Evolutionary conservation across 129 eudicot species (phyloP).

Genomic region (Artemisia tridentata): DNA sequence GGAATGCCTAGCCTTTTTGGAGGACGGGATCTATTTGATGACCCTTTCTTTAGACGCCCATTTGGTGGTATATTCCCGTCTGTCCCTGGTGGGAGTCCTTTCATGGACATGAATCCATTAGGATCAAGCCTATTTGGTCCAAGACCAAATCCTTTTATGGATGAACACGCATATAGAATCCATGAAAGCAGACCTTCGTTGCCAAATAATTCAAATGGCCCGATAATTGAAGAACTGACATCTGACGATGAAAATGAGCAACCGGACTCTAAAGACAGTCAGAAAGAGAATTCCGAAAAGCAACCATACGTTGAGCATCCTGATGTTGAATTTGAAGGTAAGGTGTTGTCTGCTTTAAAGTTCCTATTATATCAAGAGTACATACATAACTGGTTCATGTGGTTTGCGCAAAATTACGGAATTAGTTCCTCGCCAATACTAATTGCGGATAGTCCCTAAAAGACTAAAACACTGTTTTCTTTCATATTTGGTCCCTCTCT

Average conservation of each 20-base stretch:
- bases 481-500: too few species aligned
- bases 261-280: conserved; percentile 30
- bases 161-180: conserved; percentile 36
- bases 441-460: too few species aligned
- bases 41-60: conserved; percentile 70
- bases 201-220: conserved; percentile 58
- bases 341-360: not conserved
- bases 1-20: conserved; percentile 63
- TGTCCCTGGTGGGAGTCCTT: conserved; percentile 50
- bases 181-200: conserved; percentile 41
- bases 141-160: conserved; percentile 26
- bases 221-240: conserved; percentile 74
- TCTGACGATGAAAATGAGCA: conserved; percentile 77
- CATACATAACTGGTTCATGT: too few species aligned
- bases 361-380: too few species aligned
- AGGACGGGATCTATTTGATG: conserved; percentile 69
- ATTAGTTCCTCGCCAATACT: too few species aligned
- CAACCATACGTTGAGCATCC: conserved; percentile 64
- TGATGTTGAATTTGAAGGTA: conserved; percentile 67
- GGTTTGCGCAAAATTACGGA: too few species aligned
- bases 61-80: conserved; percentile 62
- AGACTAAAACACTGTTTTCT: too few species aligned
- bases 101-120: conserved; percentile 38
- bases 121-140: conserved; percentile 36
- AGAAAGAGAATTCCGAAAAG: conserved; percentile 50